Percentiles rank a stretch among this genome's conserved stretches.
These are phyloP conservation scores for Chamaenerion angustifolium DNA, from an alignment of 345 rosid genomes.

Conservation along the genomic window DNA sequence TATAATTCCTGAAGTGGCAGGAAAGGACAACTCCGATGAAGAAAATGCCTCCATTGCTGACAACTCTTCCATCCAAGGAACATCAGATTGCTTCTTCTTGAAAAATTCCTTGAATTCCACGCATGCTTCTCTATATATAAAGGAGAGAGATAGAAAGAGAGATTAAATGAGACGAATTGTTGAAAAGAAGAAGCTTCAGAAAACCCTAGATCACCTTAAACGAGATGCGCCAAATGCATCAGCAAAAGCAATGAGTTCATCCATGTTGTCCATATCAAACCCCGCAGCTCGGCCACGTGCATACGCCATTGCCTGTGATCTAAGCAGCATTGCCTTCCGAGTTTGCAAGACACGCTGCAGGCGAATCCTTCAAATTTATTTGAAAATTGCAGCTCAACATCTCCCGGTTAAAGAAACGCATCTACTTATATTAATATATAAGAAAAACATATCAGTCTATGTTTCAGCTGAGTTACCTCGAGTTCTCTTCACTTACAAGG, in stretches of 20 bases:
- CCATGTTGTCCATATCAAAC: constrained; percentile 45
- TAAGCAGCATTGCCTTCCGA: constrained; percentile 45
- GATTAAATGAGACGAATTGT: neutral
- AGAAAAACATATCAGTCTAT: neutral
- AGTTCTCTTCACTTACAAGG: constrained; percentile 37
- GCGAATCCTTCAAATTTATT: constrained; percentile 32
- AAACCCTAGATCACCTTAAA: constrained; percentile 24
- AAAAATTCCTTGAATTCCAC: constrained; percentile 59
- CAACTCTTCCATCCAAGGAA: constrained; percentile 77
- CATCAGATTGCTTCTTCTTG: constrained; percentile 57
- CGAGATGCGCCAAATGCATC: constrained; percentile 76
- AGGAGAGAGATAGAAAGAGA: constrained; percentile 3
- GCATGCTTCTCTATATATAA: constrained; percentile 47
- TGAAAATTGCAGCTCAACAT: neutral
- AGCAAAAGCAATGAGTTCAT: constrained; percentile 65
- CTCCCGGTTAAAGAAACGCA: constrained; percentile 6
- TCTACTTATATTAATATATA: neutral
- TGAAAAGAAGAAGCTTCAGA: neutral
- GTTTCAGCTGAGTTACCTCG: constrained; percentile 34
- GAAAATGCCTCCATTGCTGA: constrained; percentile 63
- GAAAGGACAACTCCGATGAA: constrained; percentile 34
- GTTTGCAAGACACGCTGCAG: constrained; percentile 66
- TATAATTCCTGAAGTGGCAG: constrained; percentile 51
- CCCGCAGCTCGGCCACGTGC: constrained; percentile 77
- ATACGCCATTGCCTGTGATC: constrained; percentile 83